These are phyloP conservation scores for Cutaneotrichosporon sp. DNA, from an alignment of 1,284 basidiomycete species.

Conservation along the genomic window DNA sequence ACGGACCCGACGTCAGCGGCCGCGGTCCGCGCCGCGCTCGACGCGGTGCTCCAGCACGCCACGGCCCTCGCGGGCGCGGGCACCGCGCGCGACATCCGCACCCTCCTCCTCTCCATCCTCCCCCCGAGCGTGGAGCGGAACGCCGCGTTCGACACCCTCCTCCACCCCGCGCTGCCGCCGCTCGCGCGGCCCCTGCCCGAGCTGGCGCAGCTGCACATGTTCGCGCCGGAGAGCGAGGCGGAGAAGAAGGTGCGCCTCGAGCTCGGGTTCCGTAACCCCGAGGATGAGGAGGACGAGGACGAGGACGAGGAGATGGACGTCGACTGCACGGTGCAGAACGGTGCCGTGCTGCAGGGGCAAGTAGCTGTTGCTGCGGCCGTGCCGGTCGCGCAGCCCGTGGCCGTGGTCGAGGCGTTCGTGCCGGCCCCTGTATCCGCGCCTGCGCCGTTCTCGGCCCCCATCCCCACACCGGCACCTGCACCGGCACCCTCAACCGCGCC, in stretches of 20 bases:
- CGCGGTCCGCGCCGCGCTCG: conserved; percentile 8
- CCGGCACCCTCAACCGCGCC: neutral
- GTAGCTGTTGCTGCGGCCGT: neutral
- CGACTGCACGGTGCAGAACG: conserved; percentile 9
- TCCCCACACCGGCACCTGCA: conserved; percentile 4
- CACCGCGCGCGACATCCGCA: conserved; percentile 22
- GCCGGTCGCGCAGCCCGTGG: neutral
- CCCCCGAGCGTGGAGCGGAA: neutral
- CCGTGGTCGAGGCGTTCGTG: conserved; percentile 3
- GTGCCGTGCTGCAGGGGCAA: neutral
- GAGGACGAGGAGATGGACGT: conserved; percentile 19
- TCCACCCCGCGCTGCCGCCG: conserved; percentile 46
- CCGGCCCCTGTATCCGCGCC: neutral
- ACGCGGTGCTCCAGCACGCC: conserved; percentile 16
- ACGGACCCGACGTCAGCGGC: neutral
- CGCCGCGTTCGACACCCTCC: conserved; percentile 23
- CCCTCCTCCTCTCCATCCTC: conserved; percentile 18
- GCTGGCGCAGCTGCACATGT: conserved; percentile 40
- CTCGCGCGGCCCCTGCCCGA: conserved; percentile 37
- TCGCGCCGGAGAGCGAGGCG: conserved; percentile 41
- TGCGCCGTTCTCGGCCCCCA: neutral
- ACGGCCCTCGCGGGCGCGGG: conserved; percentile 17
- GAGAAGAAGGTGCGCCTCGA: conserved; percentile 37
- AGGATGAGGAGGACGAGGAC: conserved; percentile 18
- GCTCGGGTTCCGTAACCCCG: conserved; percentile 29